These are phyloP conservation scores for Phytopythium mirpurense DNA, from an alignment of 352 stramenopile genomes.

Conservation along the genomic window DNA sequence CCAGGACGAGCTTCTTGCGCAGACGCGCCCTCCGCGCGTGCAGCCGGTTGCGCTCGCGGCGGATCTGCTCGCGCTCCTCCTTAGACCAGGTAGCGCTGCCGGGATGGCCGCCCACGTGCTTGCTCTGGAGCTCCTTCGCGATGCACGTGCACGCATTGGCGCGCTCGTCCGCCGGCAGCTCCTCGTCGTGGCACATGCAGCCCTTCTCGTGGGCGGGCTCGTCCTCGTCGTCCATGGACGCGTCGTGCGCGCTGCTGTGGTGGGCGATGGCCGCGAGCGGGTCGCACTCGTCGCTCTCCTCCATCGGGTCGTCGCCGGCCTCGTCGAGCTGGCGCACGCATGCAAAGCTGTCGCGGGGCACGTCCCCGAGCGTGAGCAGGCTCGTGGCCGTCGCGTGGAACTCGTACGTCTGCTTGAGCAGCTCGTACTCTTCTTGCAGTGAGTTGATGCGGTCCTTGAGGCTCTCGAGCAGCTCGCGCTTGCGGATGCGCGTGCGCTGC, in stretches of 20 bases:
- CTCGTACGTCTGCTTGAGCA: slow-evolving; percentile 72
- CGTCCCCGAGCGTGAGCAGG: slow-evolving; percentile 45
- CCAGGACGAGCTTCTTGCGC: slow-evolving; percentile 78
- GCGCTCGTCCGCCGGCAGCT: slow-evolving; percentile 17
- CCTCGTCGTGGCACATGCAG: slow-evolving; percentile 32
- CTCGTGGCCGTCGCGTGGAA: slow-evolving; percentile 67
- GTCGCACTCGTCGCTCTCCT: slow-evolving; percentile 29
- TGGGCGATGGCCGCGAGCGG: slow-evolving; percentile 6
- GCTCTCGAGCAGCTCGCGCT: slow-evolving; percentile 68
- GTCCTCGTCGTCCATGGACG: slow-evolving; percentile 28
- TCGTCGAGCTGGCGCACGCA: slow-evolving; percentile 51
- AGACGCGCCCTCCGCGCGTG: slow-evolving; percentile 66
- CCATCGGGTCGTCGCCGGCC: slow-evolving; percentile 29
- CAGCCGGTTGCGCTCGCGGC: slow-evolving; percentile 68
- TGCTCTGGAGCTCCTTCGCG: slow-evolving; percentile 13
- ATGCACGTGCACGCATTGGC: slow-evolving; percentile 19
- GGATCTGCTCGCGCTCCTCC: slow-evolving; percentile 64
- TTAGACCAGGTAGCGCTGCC: slow-evolving; percentile 54
- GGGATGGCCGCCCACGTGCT: slow-evolving; percentile 13
- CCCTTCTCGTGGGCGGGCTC: slow-evolving; percentile 35
- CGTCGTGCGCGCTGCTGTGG: slow-evolving; percentile 26
- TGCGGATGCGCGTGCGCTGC: slow-evolving; percentile 69
- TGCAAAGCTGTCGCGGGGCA: slow-evolving; percentile 20
- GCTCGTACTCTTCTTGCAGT: slow-evolving; percentile 51
- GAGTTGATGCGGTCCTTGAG: slow-evolving; percentile 65